These are phyloP conservation scores for Phytopythium vexans DNA, from an alignment of 352 stramenopile genomes.

Conservation along the genomic window DNA sequence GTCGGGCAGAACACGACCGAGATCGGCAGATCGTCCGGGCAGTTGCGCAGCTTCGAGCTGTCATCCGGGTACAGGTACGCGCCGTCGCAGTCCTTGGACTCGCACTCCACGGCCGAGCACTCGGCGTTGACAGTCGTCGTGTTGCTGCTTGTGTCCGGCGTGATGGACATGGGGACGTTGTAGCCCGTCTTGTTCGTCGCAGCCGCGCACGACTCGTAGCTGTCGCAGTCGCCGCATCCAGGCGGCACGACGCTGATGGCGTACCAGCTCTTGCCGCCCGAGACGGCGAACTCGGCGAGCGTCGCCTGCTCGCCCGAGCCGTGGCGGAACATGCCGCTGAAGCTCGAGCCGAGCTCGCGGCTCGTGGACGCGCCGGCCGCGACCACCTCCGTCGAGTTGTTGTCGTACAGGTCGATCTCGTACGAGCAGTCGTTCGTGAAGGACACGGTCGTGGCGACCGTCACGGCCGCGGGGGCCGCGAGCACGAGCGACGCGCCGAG, in stretches of 20 bases:
- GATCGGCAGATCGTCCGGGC: constrained; percentile 29
- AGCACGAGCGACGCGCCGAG: constrained; percentile 20
- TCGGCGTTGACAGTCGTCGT: constrained; percentile 20
- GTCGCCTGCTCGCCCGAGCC: constrained; percentile 36
- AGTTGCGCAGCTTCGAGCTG: constrained; percentile 49
- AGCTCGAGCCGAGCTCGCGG: constrained; percentile 28
- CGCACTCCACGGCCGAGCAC: constrained; percentile 28
- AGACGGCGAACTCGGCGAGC: constrained; percentile 47
- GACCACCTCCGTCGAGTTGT: constrained; percentile 28
- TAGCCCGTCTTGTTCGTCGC: constrained; percentile 52
- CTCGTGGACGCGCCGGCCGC: constrained; percentile 20
- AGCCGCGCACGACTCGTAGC: constrained; percentile 40
- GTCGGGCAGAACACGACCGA: constrained; percentile 42
- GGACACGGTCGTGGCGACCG: constrained; percentile 20
- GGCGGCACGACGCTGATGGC: constrained; percentile 55
- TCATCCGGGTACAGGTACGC: constrained; percentile 54
- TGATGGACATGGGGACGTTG: constrained; percentile 63
- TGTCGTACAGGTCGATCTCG: constrained; percentile 49
- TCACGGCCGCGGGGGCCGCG: constrained; percentile 18
- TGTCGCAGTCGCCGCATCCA: constrained; percentile 46
- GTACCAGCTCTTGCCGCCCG: constrained; percentile 47
- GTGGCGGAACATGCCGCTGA: constrained; percentile 66
- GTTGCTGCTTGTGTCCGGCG: constrained; percentile 15
- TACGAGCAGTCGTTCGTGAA: constrained; percentile 46
- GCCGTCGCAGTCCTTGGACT: constrained; percentile 30